Base-by-base conservation (phyloP, 2,329 filamentous ascomycete species). In the Allantophomopsis cytisporea region DNA sequence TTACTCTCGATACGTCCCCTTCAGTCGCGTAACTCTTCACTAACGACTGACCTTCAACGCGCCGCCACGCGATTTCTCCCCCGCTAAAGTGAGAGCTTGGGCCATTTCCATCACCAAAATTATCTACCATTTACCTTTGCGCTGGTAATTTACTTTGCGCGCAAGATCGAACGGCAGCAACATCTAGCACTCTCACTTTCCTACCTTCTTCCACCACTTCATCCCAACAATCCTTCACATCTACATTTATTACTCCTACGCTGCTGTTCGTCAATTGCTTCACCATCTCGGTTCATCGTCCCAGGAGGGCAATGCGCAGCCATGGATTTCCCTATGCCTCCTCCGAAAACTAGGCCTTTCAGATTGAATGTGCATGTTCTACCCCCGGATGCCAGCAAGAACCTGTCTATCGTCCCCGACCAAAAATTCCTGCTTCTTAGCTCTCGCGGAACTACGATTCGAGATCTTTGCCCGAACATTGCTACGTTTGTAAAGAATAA, bases 331-430 rank as follows among this genome's bases (percentile, higher is more conserved):
- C n/a, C 7, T 7, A 15, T 34, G 31, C 31, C 31, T 15, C 31
- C 31, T 14, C 14, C 23, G 23, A 28, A 28, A 28, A 28, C 31
- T 14, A 14, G 31, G 31, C 31, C 14, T 15, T 34, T 34, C 14
- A 34, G 16, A 17, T 13, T 34, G 12, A 34, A 34, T 17, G 16
- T 34, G 7, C 31, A 37, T 13, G 35, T 37, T 28, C 18, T 37
- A 6, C 35, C 35, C n/a, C 35, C 35, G 14, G 35, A 37, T 3
- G 35, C 35, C 35, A 37, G 35, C 35, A 20, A 37, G n/a, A 18
- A 37, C 18, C 35, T 37, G 11, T 5, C 7, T 7, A 28, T 37
- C 14, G 3, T 3, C 11, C 5, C 23, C 11, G 23, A 28, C 23
- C 6, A 37, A 21, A 14, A 7, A 20, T 21, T 37, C 14, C 35